These are phyloP conservation scores for Xylaria scruposa DNA, from an alignment of 495 filamentous ascomycete species.

Conservation along the genomic window DNA sequence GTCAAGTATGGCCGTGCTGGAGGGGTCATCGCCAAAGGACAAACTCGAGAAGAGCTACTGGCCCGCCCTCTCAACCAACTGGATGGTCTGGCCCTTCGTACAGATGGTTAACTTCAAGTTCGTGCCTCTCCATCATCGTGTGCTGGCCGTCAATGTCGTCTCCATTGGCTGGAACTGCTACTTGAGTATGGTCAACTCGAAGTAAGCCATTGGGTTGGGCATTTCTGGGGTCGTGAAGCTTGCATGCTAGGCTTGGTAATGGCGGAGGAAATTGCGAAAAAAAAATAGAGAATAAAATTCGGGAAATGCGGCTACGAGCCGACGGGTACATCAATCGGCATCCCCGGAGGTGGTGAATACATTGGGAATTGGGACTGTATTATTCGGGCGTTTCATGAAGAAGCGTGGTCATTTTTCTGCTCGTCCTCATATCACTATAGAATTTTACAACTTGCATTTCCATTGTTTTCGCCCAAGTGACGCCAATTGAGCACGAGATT, in stretches of 20 bases:
- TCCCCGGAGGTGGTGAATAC: not conserved
- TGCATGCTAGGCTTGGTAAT: not conserved
- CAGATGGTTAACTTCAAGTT: constrained; percentile 91
- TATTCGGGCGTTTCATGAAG: constrained; percentile 22
- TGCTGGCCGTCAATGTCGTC: constrained; percentile 89
- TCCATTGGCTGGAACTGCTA: constrained; percentile 93
- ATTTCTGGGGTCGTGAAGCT: not conserved
- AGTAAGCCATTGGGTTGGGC: not conserved
- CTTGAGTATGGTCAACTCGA: constrained; percentile 63
- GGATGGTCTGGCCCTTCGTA: constrained; percentile 91
- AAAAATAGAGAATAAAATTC: not conserved
- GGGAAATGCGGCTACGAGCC: not conserved
- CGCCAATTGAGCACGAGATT: not conserved
- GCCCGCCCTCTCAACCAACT: constrained; percentile 79
- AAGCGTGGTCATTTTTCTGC: constrained; percentile 19
- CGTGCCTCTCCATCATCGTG: constrained; percentile 83
- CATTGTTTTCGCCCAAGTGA: not conserved
- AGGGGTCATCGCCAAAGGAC: constrained; percentile 72
- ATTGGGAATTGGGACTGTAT: constrained; percentile 22
- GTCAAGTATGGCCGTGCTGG: constrained; percentile 83
- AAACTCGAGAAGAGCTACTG: constrained; percentile 74
- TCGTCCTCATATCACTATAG: constrained; percentile 17
- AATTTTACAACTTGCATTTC: constrained; percentile 8
- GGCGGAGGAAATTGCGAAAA: not conserved
- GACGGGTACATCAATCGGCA: constrained; percentile 8